Percentiles rank a stretch among this genome's conserved stretches.
Evolutionary conservation across 108 stramenopile genomes (phyloP).

Genomic region (Schizochytrium sp.): DNA sequence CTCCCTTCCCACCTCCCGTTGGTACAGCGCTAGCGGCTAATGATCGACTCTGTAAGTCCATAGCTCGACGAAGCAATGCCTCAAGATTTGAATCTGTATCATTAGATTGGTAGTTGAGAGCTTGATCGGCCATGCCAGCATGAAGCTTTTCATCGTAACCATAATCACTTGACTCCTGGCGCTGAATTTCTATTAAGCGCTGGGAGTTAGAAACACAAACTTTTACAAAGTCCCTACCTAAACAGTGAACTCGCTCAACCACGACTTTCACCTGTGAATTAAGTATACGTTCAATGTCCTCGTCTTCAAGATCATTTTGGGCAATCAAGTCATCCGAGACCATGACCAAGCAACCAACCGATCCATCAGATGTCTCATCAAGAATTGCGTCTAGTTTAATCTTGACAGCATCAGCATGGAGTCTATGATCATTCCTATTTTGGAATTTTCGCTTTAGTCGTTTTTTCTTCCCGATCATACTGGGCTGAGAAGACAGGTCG

Average conservation of each 20-base stretch:
- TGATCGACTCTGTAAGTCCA: neutral
- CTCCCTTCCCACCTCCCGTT: neutral
- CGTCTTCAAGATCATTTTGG: neutral
- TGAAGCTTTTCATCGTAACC: neutral
- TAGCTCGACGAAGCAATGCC: neutral
- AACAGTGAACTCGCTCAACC: neutral
- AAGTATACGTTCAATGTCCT: neutral
- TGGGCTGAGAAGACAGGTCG: too few species aligned
- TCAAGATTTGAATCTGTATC: neutral
- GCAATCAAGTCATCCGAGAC: neutral
- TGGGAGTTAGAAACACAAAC: neutral
- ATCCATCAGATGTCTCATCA: neutral
- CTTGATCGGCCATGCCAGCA: neutral
- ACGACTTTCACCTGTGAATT: neutral
- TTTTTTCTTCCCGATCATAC: too few species aligned
- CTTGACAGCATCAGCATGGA: neutral
- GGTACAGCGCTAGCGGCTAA: neutral
- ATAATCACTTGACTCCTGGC: neutral
- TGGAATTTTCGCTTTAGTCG: neutral
- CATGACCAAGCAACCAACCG: conserved; percentile 3
- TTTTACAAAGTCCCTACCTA: neutral
- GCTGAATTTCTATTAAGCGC: neutral
- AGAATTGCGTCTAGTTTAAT: neutral
- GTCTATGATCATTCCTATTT: neutral
- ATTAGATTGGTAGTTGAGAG: neutral